Base-by-base conservation (phyloP, 768 basidiomycete genomes). In the Pulveroboletus sp. region DNA sequence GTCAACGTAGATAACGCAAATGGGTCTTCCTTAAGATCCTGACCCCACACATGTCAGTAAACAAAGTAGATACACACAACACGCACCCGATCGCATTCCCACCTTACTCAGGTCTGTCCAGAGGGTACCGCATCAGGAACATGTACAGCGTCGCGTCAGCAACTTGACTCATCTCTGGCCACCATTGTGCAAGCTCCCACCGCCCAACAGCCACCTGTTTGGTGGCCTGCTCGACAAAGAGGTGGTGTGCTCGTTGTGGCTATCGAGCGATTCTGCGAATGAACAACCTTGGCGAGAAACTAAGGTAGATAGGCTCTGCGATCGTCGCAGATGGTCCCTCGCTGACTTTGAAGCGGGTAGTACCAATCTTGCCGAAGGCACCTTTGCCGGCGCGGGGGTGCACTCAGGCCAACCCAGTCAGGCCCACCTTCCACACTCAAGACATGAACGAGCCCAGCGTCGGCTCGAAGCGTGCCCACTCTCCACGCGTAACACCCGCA, bases 401-500 rank as follows among this genome's bases (percentile, higher is more conserved):
- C 52, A 45, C 33, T 12, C 49, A 23, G 43, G 43, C 29, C 33
- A 13, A 48, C 49, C 6, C 51, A 27, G 23, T 46, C 47, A 17
- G 32, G 49, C 43, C 38, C 25, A 43, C 49, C 47, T 16, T 52
- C 19, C 40, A 45, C 21, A 39, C 49, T 33, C 53, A 45, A 17
- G 53, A 60, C 51, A 47, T 52, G 40, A 53, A 50, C 9, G 61
- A 65, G 5, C 61, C 63, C 19, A 23, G 31, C 14, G 33, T 53
- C 14, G 66, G 66, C 24, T 56, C 63, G 32, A 67, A 67, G 53
- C 63, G 66, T 23, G 65, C 61, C 3, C 63, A 56, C 38, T 68
- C 66, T n/a, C 66, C 66, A 2, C 66, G 66, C 24, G 23, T 53
- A 27, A 41, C 53, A 2, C 61, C 69, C 24, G 49, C 67, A 31